Percentiles rank a stretch among this genome's conserved stretches.
phyloP scores from a whole-genome alignment of 1,284 basidiomycete species.

The Tylopilus orsonianus region DNA sequence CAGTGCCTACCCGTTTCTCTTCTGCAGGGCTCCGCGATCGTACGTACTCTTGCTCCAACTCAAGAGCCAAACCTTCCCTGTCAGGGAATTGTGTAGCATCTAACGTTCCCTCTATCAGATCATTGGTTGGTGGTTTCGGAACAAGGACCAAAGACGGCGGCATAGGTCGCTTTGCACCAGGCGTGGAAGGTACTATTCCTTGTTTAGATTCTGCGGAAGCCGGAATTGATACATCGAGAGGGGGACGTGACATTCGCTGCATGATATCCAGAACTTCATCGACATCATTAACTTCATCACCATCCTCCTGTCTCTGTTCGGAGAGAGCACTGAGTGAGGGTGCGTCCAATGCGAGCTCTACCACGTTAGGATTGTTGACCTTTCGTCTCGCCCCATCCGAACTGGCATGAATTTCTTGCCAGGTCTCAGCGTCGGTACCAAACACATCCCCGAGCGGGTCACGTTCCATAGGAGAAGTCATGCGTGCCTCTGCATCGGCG shows the following conservation, averaged over 20 bases:
- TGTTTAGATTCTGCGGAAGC: conserved; percentile 27
- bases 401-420: conserved; percentile 52
- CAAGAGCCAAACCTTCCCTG: conserved; percentile 30
- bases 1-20: conserved; percentile 60
- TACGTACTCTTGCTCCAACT: conserved; percentile 35
- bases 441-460: conserved; percentile 51
- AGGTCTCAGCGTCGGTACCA: conserved; percentile 60
- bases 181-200: conserved; percentile 31
- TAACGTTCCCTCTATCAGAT: conserved; percentile 14
- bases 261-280: conserved; percentile 50
- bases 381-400: conserved; percentile 27
- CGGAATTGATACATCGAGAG: conserved; percentile 30
- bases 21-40: conserved; percentile 49
- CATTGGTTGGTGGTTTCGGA: conserved; percentile 30
- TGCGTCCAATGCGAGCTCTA: conserved; percentile 54
- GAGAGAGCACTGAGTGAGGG: conserved; percentile 44
- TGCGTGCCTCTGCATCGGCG: conserved; percentile 11
- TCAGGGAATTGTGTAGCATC: conserved; percentile 14
- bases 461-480: conserved; percentile 31
- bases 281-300: conserved; percentile 34
- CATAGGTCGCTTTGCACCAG: conserved; percentile 32
- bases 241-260: conserved; percentile 41
- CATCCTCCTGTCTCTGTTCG: conserved; percentile 36
- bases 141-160: conserved; percentile 54
- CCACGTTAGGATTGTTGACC: conserved; percentile 42